Conservation (phyloP, 352 stramenopile species). For the Pythium brassicae region DNA sequence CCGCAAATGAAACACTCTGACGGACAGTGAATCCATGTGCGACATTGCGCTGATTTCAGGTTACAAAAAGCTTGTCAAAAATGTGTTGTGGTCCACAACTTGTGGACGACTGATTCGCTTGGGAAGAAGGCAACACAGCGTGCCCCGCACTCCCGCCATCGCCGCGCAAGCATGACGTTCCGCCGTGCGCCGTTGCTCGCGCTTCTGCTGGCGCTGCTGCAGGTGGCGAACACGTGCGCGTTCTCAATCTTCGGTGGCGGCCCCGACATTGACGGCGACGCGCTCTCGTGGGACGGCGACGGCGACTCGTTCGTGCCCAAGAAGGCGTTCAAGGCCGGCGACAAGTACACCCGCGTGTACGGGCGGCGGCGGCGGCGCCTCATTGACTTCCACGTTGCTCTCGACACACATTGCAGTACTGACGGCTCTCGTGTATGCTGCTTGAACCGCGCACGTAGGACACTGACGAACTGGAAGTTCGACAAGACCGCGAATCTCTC, state of each 20-base stretch:
- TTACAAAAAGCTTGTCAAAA: too few species aligned
- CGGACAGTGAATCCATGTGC: too few species aligned
- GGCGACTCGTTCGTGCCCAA: conserved; percentile 36
- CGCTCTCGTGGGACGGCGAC: conserved; percentile 52
- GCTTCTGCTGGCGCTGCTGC: conserved; percentile 7
- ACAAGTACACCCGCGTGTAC: conserved; percentile 51
- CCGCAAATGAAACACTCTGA: too few species aligned
- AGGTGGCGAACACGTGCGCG: conserved; percentile 9
- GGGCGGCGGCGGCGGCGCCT: conserved; percentile 1
- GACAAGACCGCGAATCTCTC: conserved; percentile 29
- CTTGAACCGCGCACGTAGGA: conserved; percentile 17
- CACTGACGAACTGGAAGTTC: conserved; percentile 64
- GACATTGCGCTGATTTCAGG: too few species aligned
- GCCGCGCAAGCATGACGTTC: neutral
- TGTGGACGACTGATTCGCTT: too few species aligned
- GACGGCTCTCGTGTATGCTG: neutral
- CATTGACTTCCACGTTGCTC: neutral
- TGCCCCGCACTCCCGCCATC: too few species aligned
- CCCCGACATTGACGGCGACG: conserved; percentile 37
- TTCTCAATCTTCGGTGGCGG: conserved; percentile 38
- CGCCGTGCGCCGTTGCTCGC: neutral
- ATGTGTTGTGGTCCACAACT: too few species aligned
- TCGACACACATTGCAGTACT: neutral
- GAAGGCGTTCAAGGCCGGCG: conserved; percentile 36
- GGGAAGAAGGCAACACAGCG: too few species aligned